These are phyloP conservation scores for Globisporangium cylindrosporum DNA, from an alignment of 352 stramenopile genomes.

Conservation along the genomic window DNA sequence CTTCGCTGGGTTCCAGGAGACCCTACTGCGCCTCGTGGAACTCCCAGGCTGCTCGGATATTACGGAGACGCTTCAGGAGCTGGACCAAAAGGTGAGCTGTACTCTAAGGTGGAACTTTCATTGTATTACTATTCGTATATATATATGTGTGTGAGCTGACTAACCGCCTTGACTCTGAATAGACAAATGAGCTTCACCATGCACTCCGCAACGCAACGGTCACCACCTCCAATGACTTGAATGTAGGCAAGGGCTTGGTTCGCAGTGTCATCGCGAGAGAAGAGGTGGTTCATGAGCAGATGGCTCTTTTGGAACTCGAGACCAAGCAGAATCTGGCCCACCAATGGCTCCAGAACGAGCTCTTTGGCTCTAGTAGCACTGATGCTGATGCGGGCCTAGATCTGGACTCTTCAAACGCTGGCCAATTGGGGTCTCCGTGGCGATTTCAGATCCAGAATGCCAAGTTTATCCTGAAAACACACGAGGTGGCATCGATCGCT, in stretches of 20 bases:
- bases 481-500: background rate
- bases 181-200: slow-evolving; percentile 5
- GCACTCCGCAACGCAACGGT: background rate
- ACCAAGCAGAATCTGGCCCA: background rate
- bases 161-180: background rate
- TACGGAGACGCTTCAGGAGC: background rate
- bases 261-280: background rate
- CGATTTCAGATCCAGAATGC: slow-evolving; percentile 3
- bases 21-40: background rate
- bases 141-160: background rate
- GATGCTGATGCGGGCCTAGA: background rate
- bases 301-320: background rate
- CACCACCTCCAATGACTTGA: background rate
- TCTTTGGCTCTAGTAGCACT: background rate
- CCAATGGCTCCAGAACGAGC: background rate
- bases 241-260: background rate
- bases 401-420: background rate
- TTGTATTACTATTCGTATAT: background rate
- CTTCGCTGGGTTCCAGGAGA: slow-evolving; percentile 1
- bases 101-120: no score
- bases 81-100: slow-evolving; percentile 2
- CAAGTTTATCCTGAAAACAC: slow-evolving; percentile 4
- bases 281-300: background rate
- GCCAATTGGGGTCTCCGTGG: background rate
- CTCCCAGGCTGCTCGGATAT: background rate